Base-by-base conservation (phyloP, 345 rosid species). In the Moricandia arvensis region DNA sequence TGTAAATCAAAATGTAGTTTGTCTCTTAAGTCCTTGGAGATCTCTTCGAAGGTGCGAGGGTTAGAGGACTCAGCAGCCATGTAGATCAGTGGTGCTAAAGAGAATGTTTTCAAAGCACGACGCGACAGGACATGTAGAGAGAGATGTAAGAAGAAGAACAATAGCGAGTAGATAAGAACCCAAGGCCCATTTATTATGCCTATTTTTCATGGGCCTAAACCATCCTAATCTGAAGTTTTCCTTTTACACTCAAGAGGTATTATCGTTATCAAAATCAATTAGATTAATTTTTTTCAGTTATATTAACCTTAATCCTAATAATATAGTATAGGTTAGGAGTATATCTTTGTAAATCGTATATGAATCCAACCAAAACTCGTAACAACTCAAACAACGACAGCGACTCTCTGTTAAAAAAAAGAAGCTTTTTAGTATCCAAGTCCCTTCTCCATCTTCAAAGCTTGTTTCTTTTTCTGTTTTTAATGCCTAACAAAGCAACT, bases 41-140 rank as follows among this genome's bases (percentile, higher is more conserved):
- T 91, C 82, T 85, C 97, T 84, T 91, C 95, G 8, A 91, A 90
- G 29, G 88, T 78, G 45, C 93, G 86, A 76, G 91, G 93, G 80
- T 83, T 86, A 24, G 91, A 82, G 27, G 88, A 75, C 49, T 80
- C 82, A 7, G 78, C 72, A 10, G 82, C 83, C 83, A 80, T 77
- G 13, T 17, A 62, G 51, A 47, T 71, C 68, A 64, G 61, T 71
- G 35, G 71, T 37, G 59, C 10, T 66, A 66, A 71, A 71, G 76
- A 65, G 27, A 54, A 69, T 66, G 74, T 72, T 67, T 73, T 67
- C 64, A 43, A 78, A 53, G 51, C 29, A 64, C 66, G 67, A 58
- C 27, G 57, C 66, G 29, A 49, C 26, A 33, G 16, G 33, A 24
- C 6, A 3, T 31, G 33, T 57, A 15, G 31, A 29, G 31, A 29